Evolutionary conservation across 345 rosid species (phyloP).

Genomic region (Rhodomyrtus tomentosa): DNA sequence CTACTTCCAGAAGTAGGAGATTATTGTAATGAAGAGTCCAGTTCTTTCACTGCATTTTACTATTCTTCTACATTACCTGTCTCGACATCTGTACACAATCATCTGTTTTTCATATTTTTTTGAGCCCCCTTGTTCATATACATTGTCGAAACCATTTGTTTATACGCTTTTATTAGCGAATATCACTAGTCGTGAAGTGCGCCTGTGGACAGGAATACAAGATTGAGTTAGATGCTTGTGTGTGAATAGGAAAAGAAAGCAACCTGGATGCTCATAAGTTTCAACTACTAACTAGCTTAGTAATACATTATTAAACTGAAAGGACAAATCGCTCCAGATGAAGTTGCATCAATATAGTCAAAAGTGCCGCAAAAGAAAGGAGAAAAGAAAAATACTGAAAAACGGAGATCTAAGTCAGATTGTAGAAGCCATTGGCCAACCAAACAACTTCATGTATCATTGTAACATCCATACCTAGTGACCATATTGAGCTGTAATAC

Average conservation of each 20-base stretch:
- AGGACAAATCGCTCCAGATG: constrained; percentile 20
- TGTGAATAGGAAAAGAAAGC: not conserved
- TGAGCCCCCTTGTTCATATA: not conserved
- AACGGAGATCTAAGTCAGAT: not conserved
- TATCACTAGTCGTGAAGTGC: constrained; percentile 41
- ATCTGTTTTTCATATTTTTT: too few relatives aligned
- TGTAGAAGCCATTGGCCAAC: not conserved
- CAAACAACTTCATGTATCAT: not conserved
- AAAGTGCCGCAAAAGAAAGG: not conserved
- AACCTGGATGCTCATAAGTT: not conserved
- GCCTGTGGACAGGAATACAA: constrained; percentile 50
- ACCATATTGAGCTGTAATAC: not conserved
- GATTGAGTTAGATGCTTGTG: constrained; percentile 9
- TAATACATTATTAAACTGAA: constrained; percentile 16
- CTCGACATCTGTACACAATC: too few relatives aligned
- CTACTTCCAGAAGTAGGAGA: not conserved
- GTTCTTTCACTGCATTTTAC: not conserved
- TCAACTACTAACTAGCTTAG: constrained; percentile 3
- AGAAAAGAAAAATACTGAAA: not conserved
- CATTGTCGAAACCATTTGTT: not conserved
- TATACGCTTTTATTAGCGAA: constrained; percentile 26
- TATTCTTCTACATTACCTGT: not conserved
- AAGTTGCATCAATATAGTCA: not conserved
- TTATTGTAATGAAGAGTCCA: not conserved
- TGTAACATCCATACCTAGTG: not conserved